Evolutionary conservation across 352 stramenopile species (phyloP).

Genomic region (Globisporangium cystogenes): DNA sequence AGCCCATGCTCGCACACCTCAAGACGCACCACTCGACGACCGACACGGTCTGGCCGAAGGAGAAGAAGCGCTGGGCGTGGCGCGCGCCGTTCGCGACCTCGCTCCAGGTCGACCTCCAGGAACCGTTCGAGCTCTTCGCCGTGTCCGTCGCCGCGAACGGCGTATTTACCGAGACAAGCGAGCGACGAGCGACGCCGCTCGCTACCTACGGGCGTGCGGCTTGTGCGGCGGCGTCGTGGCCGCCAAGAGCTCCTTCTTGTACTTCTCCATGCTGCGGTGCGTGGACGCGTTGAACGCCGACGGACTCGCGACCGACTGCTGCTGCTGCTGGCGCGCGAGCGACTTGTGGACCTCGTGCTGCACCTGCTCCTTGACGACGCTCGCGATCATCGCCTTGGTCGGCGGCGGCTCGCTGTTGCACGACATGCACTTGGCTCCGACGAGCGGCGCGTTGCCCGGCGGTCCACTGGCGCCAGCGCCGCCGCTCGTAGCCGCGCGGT

Average conservation of each 20-base stretch:
- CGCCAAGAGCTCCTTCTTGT: conserved; percentile 63
- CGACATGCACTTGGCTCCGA: conserved; percentile 62
- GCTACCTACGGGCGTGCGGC: conserved; percentile 15
- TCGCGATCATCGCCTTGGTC: conserved; percentile 60
- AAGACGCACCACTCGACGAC: too few species aligned
- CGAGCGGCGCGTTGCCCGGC: conserved; percentile 22
- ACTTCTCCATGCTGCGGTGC: conserved; percentile 55
- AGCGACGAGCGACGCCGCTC: background rate
- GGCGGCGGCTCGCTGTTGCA: conserved; percentile 55
- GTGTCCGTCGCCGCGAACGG: too few species aligned
- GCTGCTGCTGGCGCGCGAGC: conserved; percentile 18
- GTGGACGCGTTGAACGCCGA: conserved; percentile 46
- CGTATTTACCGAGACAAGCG: background rate
- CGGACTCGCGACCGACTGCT: conserved; percentile 10
- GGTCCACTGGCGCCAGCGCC: conserved; percentile 5
- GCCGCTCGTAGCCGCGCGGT: conserved; percentile 17
- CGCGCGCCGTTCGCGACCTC: too few species aligned
- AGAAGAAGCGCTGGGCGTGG: too few species aligned
- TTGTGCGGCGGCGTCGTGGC: conserved; percentile 31
- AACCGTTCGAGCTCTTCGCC: too few species aligned
- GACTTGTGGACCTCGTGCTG: conserved; percentile 55
- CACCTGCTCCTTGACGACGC: conserved; percentile 49
- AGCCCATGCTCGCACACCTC: too few species aligned
- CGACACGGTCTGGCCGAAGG: too few species aligned
- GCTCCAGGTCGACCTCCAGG: too few species aligned